Evolutionary conservation across 805 yeast species (phyloP).

Genomic region (Candida nitratophila): DNA sequence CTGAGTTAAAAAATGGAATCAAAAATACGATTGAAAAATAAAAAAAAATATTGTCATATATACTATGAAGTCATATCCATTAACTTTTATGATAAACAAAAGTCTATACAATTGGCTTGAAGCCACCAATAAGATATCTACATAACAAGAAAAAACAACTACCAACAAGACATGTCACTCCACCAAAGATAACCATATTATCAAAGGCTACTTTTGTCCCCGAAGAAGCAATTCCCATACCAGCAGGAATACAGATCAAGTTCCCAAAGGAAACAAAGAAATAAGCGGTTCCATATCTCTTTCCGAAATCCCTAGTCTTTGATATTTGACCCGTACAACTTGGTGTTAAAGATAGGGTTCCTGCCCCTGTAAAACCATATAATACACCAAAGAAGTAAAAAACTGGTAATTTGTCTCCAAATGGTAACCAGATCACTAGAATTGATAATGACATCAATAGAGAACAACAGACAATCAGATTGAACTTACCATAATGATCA

Average conservation of each 20-base stretch:
- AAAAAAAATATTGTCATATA: too few relatives aligned
- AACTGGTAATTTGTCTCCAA: slow-evolving; percentile 37
- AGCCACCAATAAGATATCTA: slow-evolving; percentile 20
- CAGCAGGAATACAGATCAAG: slow-evolving; percentile 41
- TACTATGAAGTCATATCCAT: too few relatives aligned
- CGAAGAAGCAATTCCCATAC: slow-evolving; percentile 27
- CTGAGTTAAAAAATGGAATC: too few relatives aligned
- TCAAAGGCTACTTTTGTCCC: slow-evolving; percentile 24
- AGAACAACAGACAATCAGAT: slow-evolving; percentile 31
- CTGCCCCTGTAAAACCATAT: slow-evolving; percentile 55
- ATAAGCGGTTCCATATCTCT: slow-evolving; percentile 63
- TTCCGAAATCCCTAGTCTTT: slow-evolving; percentile 60
- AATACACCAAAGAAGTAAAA: slow-evolving; percentile 46
- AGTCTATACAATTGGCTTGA: slow-evolving; percentile 1
- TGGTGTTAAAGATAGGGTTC: slow-evolving; percentile 59
- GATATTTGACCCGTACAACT: slow-evolving; percentile 63
- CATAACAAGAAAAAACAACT: slow-evolving; percentile 12
- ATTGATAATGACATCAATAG: slow-evolving; percentile 35
- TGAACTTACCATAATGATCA: slow-evolving; percentile 39
- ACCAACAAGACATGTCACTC: slow-evolving; percentile 19
- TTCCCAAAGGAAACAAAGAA: slow-evolving; percentile 37
- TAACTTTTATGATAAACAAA: too few relatives aligned
- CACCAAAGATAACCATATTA: slow-evolving; percentile 26
- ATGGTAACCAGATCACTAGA: slow-evolving; percentile 55
- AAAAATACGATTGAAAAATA: too few relatives aligned